Conservation (phyloP, 805 yeast species). For the Monosporozyma yasuniensis region DNA sequence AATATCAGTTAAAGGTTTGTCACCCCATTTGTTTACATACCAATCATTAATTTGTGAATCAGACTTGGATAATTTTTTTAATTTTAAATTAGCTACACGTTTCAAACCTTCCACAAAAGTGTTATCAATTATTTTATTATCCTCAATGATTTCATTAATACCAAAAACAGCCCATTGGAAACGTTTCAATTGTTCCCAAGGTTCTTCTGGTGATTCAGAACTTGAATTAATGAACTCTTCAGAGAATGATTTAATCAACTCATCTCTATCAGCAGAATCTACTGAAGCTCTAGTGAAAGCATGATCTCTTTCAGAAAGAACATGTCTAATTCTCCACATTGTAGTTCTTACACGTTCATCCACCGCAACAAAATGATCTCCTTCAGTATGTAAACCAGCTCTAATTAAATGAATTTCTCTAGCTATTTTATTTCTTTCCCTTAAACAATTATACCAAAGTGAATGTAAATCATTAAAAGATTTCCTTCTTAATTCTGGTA, state of each 20-base stretch:
- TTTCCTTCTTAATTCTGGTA: slow-evolving; percentile 83
- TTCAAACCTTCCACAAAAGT: slow-evolving; percentile 59
- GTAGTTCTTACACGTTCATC: slow-evolving; percentile 45
- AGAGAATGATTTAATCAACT: slow-evolving; percentile 39
- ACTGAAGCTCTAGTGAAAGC: slow-evolving; percentile 53
- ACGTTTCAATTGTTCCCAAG: slow-evolving; percentile 64
- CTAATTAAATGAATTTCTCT: slow-evolving; percentile 58
- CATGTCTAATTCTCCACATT: slow-evolving; percentile 78
- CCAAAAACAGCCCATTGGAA: slow-evolving; percentile 79
- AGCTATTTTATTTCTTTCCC: slow-evolving; percentile 69
- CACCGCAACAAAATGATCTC: slow-evolving; percentile 29
- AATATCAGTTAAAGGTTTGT: slow-evolving; percentile 15
- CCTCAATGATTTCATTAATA: slow-evolving; percentile 58
- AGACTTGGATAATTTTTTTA: slow-evolving; percentile 44
- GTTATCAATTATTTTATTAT: slow-evolving; percentile 44
- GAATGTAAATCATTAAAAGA: slow-evolving; percentile 86
- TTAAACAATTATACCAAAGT: slow-evolving; percentile 80
- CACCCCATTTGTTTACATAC: slow-evolving; percentile 1
- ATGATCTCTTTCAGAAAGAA: slow-evolving; percentile 74
- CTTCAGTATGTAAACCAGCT: slow-evolving; percentile 30
- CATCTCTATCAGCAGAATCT: slow-evolving; percentile 35
- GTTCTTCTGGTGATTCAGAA: slow-evolving; percentile 29
- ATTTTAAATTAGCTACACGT: slow-evolving; percentile 60
- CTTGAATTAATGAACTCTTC: slow-evolving; percentile 26
- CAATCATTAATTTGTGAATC: slow-evolving; percentile 35